phyloP scores from a whole-genome alignment of 768 basidiomycete genomes.

The Leccinum pellstonianum region DNA sequence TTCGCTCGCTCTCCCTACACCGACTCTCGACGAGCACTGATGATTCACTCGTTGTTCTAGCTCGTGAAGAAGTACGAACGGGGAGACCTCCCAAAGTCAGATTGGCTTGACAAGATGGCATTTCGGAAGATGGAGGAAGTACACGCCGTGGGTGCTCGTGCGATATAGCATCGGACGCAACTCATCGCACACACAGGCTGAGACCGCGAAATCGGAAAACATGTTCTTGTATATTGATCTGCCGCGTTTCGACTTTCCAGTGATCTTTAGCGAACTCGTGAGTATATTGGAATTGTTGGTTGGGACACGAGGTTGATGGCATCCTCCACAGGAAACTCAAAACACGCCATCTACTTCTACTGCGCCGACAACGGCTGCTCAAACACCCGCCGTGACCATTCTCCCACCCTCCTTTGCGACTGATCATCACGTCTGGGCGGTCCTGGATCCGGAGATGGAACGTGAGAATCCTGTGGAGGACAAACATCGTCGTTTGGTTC shows the following conservation, averaged over 20 bases:
- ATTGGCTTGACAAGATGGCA: constrained; percentile 92
- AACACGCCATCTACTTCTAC: constrained; percentile 41
- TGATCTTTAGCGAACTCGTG: constrained; percentile 90
- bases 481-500: constrained; percentile 90
- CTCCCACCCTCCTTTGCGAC: constrained; percentile 51
- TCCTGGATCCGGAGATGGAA: constrained; percentile 86
- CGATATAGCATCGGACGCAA: not conserved
- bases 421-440: constrained; percentile 79
- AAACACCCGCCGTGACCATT: constrained; percentile 39
- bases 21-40: not conserved
- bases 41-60: constrained; percentile 33
- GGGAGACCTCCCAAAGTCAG: constrained; percentile 89
- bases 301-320: not conserved
- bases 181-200: constrained; percentile 52
- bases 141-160: constrained; percentile 63
- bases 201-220: constrained; percentile 88
- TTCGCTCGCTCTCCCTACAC: not conserved
- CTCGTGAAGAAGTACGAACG: constrained; percentile 95
- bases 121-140: constrained; percentile 96
- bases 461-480: constrained; percentile 97
- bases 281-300: constrained; percentile 24
- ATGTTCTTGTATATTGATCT: constrained; percentile 96
- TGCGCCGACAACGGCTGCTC: constrained; percentile 40
- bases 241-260: constrained; percentile 95
- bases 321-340: constrained; percentile 38